Conservation (phyloP, 768 basidiomycete genomes). For the Tricholoma terreum region DNA sequence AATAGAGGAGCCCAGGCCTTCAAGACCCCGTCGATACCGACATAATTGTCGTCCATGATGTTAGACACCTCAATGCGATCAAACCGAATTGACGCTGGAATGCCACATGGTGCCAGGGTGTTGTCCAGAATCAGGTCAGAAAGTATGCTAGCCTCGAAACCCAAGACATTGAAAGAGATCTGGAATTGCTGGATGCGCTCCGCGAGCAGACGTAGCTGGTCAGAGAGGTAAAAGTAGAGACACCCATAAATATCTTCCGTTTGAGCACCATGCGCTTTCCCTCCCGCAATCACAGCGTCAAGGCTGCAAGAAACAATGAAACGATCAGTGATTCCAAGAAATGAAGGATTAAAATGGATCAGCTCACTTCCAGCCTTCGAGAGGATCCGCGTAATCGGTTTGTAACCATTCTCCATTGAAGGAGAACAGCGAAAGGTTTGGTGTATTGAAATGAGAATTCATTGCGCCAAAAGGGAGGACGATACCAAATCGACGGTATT, state of each 20-base stretch:
- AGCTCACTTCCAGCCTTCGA: conserved; percentile 35
- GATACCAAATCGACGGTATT: conserved; percentile 39
- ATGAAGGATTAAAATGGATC: too few species aligned
- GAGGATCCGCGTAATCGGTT: conserved; percentile 31
- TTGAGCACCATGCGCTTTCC: conserved; percentile 29
- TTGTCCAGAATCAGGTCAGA: conserved; percentile 17
- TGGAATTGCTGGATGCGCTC: conserved; percentile 25
- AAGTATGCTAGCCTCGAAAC: conserved; percentile 26
- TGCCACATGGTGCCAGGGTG: conserved; percentile 4
- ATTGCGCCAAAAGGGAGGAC: conserved; percentile 48
- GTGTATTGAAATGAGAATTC: conserved; percentile 36
- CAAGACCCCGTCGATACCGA: conserved; percentile 27
- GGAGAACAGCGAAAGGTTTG: conserved; percentile 41
- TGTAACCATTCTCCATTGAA: conserved; percentile 30
- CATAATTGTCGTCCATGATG: conserved; percentile 35
- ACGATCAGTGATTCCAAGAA: too few species aligned
- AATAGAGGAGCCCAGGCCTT: conserved; percentile 33
- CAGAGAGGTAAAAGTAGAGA: conserved; percentile 38
- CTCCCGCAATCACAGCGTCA: conserved; percentile 26
- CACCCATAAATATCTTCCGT: conserved; percentile 41
- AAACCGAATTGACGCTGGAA: conserved; percentile 26
- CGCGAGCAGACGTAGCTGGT: conserved; percentile 33
- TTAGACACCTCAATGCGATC: conserved; percentile 46
- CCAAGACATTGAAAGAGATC: conserved; percentile 28
- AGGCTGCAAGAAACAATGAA: conserved; percentile 20